Evolutionary conservation across 441 rosid genomes (phyloP).

Genomic region (Corymbia calophylla): DNA sequence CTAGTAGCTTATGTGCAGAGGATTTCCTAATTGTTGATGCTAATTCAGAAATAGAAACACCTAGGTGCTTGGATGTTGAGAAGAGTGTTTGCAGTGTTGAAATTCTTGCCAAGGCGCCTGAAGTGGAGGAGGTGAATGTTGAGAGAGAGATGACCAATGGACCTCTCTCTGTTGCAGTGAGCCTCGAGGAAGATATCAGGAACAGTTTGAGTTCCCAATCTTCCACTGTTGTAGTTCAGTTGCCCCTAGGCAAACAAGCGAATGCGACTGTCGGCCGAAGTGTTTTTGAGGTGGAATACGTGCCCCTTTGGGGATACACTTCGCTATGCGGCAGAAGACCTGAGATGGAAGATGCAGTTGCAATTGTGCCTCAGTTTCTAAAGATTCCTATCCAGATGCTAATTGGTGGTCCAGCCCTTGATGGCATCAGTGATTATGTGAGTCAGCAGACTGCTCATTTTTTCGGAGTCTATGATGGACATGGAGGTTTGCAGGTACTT

Average conservation of each 20-base stretch:
- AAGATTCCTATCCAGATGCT: constrained; percentile 73
- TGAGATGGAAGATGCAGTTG: constrained; percentile 91
- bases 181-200: constrained; percentile 31
- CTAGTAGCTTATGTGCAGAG: constrained; percentile 60
- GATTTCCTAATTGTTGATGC: constrained; percentile 41
- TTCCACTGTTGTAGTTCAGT: constrained; percentile 57
- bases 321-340: constrained; percentile 83
- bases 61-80: constrained; percentile 24
- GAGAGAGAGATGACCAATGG: constrained; percentile 20
- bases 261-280: constrained; percentile 34
- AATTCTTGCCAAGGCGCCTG: constrained; percentile 26
- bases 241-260: constrained; percentile 33
- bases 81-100: constrained; percentile 26
- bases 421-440: constrained; percentile 41
- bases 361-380: constrained; percentile 48
- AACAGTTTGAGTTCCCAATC: constrained; percentile 27
- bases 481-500: constrained; percentile 84
- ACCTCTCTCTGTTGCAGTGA: constrained; percentile 23
- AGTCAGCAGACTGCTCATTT: constrained; percentile 66
- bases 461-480: constrained; percentile 93
- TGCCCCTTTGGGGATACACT: constrained; percentile 79
- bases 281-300: constrained; percentile 73
- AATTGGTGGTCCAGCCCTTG: constrained; percentile 34
- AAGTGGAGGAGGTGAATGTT: constrained; percentile 27
- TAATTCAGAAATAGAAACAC: constrained; percentile 28